Evolutionary conservation across 2,329 filamentous ascomycete species (phyloP).

Genomic region (Monilinia fructicola): DNA sequence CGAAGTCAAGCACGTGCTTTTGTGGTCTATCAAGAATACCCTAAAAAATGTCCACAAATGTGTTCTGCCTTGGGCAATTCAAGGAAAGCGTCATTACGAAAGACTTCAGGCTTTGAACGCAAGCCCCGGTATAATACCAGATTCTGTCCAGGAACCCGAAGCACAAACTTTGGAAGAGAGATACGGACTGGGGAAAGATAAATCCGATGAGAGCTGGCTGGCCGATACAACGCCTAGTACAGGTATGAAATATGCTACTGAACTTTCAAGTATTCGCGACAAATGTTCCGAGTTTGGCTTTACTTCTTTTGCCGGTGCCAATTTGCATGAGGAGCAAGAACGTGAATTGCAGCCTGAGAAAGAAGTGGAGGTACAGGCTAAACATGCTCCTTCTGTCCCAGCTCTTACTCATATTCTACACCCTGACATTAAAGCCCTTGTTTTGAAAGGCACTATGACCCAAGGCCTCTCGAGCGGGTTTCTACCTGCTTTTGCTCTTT

Average conservation of each 20-base stretch:
- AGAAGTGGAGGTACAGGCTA: conserved; percentile 57
- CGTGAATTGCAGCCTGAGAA: conserved; percentile 65
- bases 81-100: conserved; percentile 53
- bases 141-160: conserved; percentile 53
- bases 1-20: conserved; percentile 54
- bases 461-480: conserved; percentile 42
- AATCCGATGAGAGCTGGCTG: conserved; percentile 14
- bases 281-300: conserved; percentile 44
- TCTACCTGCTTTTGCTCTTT: conserved; percentile 47
- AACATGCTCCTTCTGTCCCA: conserved; percentile 47
- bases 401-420: conserved; percentile 49
- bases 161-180: conserved; percentile 51
- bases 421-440: conserved; percentile 45
- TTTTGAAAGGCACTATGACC: conserved; percentile 42
- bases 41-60: conserved; percentile 49
- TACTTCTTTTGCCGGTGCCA: conserved; percentile 40
- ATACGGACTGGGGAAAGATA: conserved; percentile 43
- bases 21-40: conserved; percentile 60
- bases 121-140: neutral
- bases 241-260: neutral
- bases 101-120: conserved; percentile 30
- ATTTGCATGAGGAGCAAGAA: conserved; percentile 66
- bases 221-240: neutral
- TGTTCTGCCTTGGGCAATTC: conserved; percentile 60
- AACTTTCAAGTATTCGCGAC: conserved; percentile 23